Evolutionary conservation across 805 yeast species (phyloP).

Genomic region (Candida dajiaensis): DNA sequence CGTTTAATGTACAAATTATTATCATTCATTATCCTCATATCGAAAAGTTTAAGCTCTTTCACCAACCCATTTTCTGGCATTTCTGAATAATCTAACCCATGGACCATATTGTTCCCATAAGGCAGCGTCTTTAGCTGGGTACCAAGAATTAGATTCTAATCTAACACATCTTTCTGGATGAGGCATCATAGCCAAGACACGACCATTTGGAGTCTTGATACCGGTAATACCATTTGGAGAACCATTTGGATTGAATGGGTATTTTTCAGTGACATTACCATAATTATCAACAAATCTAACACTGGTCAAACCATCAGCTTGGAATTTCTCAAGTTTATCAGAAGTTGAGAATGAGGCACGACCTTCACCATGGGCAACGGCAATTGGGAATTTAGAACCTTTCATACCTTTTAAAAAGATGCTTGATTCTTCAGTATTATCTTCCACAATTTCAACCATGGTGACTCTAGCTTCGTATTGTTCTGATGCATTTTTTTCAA

Average conservation of each 20-base stretch:
- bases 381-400: conserved; percentile 92
- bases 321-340: conserved; percentile 42
- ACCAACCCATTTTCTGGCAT: conserved; percentile 92
- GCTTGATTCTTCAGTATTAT: conserved; percentile 36
- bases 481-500: conserved; percentile 85
- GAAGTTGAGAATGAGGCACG: conserved; percentile 63
- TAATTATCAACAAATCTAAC: conserved; percentile 87
- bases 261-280: conserved; percentile 74
- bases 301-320: conserved; percentile 48
- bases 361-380: conserved; percentile 99
- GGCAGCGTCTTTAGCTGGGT: conserved; percentile 56
- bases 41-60: conserved; percentile 9
- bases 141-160: conserved; percentile 86
- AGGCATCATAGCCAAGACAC: conserved; percentile 98
- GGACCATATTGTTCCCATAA: conserved; percentile 86
- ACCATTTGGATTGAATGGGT: conserved; percentile 96
- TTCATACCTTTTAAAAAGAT: conserved; percentile 86
- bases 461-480: conserved; percentile 95
- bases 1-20: background rate
- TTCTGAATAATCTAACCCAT: conserved; percentile 89
- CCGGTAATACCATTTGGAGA: conserved; percentile 93
- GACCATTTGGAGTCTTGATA: conserved; percentile 81
- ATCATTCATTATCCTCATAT: background rate
- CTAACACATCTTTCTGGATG: conserved; percentile 95
- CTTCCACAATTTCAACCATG: conserved; percentile 73